Conservation (phyloP, 768 basidiomycete genomes). For the Mycena latifolia region DNA sequence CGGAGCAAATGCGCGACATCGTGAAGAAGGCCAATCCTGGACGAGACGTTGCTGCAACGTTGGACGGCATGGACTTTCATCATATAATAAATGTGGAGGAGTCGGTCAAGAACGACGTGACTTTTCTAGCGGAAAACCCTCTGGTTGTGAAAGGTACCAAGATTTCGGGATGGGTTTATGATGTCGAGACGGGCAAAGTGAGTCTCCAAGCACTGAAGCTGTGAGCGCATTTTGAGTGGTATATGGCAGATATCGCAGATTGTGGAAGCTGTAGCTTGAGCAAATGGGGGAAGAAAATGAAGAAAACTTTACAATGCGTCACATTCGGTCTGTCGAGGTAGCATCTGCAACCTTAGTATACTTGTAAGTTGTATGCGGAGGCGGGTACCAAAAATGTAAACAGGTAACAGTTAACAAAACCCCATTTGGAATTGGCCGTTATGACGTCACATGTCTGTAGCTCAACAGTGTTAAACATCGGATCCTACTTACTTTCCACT, state of each 20-base stretch:
- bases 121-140: constrained; percentile 55
- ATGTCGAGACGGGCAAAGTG: constrained; percentile 67
- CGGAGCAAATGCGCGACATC: constrained; percentile 49
- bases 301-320: too few relatives aligned
- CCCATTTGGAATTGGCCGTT: too few relatives aligned
- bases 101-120: constrained; percentile 57
- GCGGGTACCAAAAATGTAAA: too few relatives aligned
- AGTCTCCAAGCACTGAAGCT: constrained; percentile 17
- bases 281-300: too few relatives aligned
- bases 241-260: neutral
- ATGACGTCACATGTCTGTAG: too few relatives aligned
- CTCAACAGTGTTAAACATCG: too few relatives aligned
- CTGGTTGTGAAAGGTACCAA: constrained; percentile 54
- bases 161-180: constrained; percentile 65
- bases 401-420: too few relatives aligned
- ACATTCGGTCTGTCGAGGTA: too few relatives aligned
- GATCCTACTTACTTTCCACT: too few relatives aligned
- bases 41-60: constrained; percentile 36
- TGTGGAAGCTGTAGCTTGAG: neutral
- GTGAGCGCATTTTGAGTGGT: neutral
- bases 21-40: constrained; percentile 47
- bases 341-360: too few relatives aligned
- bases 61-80: constrained; percentile 57
- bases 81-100: constrained; percentile 56
- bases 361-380: too few relatives aligned